Evolutionary conservation across 2,329 filamentous ascomycete species (phyloP).

Genomic region (Fusarium sp.): DNA sequence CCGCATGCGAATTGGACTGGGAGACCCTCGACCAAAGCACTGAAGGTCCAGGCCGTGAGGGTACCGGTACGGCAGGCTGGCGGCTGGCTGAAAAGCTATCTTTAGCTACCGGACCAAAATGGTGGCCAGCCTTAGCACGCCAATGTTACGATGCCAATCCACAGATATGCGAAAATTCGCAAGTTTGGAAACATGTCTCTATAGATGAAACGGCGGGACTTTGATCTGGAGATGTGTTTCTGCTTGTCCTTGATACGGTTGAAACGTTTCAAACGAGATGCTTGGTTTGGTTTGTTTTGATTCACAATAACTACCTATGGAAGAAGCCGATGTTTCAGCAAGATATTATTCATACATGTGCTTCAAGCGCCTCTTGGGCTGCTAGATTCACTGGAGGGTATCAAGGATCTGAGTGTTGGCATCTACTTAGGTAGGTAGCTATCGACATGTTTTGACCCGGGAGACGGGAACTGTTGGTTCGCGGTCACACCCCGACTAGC

Average conservation of each 20-base stretch:
- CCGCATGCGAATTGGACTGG: background rate
- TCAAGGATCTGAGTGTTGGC: background rate
- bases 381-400: background rate
- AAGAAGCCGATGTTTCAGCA: background rate
- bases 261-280: background rate
- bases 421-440: background rate
- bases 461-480: constrained; percentile 3
- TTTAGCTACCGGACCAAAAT: constrained; percentile 16
- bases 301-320: background rate
- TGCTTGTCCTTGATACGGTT: background rate
- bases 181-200: constrained; percentile 2
- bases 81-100: constrained; percentile 15
- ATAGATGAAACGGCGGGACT: background rate
- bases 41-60: background rate
- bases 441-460: background rate
- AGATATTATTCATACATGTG: background rate
- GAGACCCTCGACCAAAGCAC: background rate
- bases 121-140: background rate
- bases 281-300: background rate
- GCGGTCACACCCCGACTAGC: background rate
- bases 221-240: background rate
- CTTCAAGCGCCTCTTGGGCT: background rate
- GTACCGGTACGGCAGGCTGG: background rate
- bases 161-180: background rate
- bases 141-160: background rate